phyloP scores from a whole-genome alignment of 306 rosid species.

The Hylodesmum podocarpum region DNA sequence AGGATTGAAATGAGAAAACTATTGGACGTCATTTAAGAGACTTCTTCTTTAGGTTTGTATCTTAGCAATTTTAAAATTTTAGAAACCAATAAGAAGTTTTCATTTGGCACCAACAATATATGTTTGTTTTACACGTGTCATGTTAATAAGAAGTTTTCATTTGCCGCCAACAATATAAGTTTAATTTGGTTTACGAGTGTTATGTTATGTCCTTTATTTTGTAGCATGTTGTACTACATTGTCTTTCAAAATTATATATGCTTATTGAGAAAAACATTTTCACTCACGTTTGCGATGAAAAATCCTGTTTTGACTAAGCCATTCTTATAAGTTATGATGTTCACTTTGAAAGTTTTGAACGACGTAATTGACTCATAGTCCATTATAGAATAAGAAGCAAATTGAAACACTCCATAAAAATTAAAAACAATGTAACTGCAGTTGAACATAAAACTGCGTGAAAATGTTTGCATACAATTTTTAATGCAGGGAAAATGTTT shows the following conservation, averaged over 20 bases:
- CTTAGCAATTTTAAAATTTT: neutral
- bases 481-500: neutral
- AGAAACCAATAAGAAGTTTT: neutral
- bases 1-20: neutral
- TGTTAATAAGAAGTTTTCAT: neutral
- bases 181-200: neutral
- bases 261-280: neutral
- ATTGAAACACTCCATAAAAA: neutral
- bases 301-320: neutral
- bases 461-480: neutral
- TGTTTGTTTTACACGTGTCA: neutral
- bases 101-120: neutral
- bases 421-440: neutral
- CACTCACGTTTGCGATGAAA: conserved; percentile 7
- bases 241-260: neutral
- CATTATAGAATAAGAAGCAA: neutral
- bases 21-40: neutral
- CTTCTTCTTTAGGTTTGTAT: neutral
- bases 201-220: neutral
- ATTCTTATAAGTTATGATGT: neutral
- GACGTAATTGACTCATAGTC: neutral
- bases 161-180: neutral
- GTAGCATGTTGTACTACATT: neutral
- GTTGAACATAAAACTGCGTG: neutral
- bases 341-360: neutral